These are phyloP conservation scores for Pleurotus tuber-regium DNA, from an alignment of 768 basidiomycete species.

Conservation along the genomic window DNA sequence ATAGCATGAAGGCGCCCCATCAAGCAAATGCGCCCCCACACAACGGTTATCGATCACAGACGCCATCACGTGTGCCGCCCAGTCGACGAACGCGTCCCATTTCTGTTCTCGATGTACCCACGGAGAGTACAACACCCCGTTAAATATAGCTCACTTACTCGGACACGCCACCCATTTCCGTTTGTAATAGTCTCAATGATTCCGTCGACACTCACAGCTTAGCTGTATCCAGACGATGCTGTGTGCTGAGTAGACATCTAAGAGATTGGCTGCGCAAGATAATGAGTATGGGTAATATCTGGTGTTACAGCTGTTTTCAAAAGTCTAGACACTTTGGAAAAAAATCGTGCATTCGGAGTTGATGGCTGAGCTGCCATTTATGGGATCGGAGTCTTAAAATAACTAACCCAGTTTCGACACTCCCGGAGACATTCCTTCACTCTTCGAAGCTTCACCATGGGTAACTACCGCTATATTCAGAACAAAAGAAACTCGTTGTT, in stretches of 20 bases:
- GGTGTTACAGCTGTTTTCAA: no score
- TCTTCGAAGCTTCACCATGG: no score
- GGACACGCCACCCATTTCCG: not conserved
- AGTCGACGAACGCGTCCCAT: conserved; percentile 3
- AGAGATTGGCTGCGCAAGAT: not conserved
- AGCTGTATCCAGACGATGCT: no score
- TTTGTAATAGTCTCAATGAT: not conserved
- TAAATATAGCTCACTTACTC: not conserved
- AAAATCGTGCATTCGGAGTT: no score
- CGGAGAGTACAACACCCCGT: not conserved
- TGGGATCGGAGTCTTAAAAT: no score
- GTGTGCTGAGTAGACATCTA: not conserved
- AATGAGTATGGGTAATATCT: not conserved
- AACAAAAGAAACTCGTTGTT: no score
- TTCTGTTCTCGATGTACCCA: not conserved
- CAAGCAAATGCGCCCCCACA: not conserved
- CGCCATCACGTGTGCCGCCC: conserved; percentile 9
- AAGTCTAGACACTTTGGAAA: no score
- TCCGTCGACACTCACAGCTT: not conserved
- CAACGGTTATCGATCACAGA: not conserved
- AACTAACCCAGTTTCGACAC: no score
- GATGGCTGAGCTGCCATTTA: no score
- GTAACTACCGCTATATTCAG: no score
- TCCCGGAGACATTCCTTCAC: no score
- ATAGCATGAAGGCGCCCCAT: conserved; percentile 1